phyloP scores from a whole-genome alignment of 2,329 filamentous ascomycete genomes.

The Penicillium sp. region DNA sequence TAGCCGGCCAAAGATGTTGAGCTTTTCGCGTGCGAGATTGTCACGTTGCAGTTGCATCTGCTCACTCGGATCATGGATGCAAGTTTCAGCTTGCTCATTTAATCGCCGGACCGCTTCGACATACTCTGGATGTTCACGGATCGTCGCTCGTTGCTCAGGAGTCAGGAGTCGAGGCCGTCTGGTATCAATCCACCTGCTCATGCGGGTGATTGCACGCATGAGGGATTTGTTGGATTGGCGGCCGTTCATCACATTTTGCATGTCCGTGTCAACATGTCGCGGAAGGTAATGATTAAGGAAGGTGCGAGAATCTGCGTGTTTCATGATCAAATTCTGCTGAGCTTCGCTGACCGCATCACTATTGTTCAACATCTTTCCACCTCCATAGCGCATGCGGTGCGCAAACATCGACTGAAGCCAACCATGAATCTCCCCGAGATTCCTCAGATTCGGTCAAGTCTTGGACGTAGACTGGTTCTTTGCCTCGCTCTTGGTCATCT shows the following conservation, averaged over 20 bases:
- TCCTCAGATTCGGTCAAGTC: slow-evolving; percentile 15
- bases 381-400: slow-evolving; percentile 24
- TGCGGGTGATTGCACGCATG: slow-evolving; percentile 11
- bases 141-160: background rate
- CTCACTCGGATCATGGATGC: background rate
- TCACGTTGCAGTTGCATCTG: background rate
- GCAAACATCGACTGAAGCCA: slow-evolving; percentile 22
- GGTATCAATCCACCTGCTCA: slow-evolving; percentile 20
- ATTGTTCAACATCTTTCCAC: slow-evolving; percentile 20
- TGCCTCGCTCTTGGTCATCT: slow-evolving; percentile 6
- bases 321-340: slow-evolving; percentile 24
- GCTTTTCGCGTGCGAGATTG: slow-evolving; percentile 5
- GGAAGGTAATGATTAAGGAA: slow-evolving; percentile 27
- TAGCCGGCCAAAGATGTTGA: slow-evolving; percentile 9
- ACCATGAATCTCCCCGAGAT: slow-evolving; percentile 19
- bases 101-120: slow-evolving; percentile 3
- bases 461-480: slow-evolving; percentile 14
- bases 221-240: slow-evolving; percentile 14
- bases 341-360: slow-evolving; percentile 25
- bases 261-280: slow-evolving; percentile 9
- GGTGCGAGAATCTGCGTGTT: slow-evolving; percentile 18
- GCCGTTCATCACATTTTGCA: slow-evolving; percentile 22
- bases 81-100: slow-evolving; percentile 2
- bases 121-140: slow-evolving; percentile 10
- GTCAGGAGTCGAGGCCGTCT: slow-evolving; percentile 11